A percentile compares a stretch with the other conserved stretches of the same genome.
Conservation (phyloP, 495 filamentous ascomycete species). For the Penicillium malachiteum region DNA sequence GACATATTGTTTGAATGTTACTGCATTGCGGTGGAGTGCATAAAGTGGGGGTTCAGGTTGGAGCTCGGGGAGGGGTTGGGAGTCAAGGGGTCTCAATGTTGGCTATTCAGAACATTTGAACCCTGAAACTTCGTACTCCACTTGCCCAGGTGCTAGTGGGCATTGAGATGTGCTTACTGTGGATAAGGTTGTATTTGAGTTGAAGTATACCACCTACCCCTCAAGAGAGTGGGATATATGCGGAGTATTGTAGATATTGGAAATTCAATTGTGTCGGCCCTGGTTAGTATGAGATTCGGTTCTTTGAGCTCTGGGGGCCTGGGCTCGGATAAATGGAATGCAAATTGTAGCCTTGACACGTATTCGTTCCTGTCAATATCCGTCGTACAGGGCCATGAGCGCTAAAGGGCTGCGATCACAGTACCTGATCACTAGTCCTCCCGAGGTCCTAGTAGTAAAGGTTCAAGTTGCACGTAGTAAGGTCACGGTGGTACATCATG, state of each 20-base stretch:
- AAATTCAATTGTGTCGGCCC: not conserved
- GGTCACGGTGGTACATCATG: too few species aligned
- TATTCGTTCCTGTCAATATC: too few species aligned
- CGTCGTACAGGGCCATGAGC: too few species aligned
- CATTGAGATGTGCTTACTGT: not conserved
- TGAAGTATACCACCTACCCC: not conserved
- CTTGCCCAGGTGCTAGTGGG: not conserved
- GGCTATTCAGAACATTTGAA: not conserved
- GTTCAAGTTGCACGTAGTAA: too few species aligned
- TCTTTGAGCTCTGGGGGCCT: not conserved
- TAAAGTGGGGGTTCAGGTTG: not conserved
- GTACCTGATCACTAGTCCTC: too few species aligned
- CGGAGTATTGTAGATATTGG: not conserved
- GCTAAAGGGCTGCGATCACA: too few species aligned
- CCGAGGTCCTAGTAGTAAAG: too few species aligned
- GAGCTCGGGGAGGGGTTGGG: not conserved
- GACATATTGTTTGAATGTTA: not conserved
- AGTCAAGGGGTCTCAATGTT: not conserved
- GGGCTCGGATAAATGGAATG: not conserved
- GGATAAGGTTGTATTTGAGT: not conserved
- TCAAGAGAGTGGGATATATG: not conserved
- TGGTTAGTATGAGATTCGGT: not conserved
- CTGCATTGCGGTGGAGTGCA: not conserved
- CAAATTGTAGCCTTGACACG: too few species aligned
- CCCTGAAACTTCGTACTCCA: not conserved